These are phyloP conservation scores for Entoloma clypeatum DNA, from an alignment of 1,284 basidiomycete genomes.

Conservation along the genomic window DNA sequence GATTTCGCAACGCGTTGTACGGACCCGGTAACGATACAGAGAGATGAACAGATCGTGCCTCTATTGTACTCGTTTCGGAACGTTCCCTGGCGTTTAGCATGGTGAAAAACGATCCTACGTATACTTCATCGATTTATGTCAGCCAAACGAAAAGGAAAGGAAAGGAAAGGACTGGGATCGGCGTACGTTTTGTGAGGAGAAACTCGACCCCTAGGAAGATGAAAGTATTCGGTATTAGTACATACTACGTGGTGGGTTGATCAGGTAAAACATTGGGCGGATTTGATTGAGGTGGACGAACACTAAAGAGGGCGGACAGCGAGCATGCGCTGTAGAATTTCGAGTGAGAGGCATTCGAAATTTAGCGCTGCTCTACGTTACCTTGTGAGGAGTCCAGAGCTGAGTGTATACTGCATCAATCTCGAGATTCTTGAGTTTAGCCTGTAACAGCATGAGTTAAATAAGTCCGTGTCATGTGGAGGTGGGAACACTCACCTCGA, in stretches of 20 bases:
- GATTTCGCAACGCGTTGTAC: no score
- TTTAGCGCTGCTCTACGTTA: conserved; percentile 16
- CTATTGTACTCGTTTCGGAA: no score
- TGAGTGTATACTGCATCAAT: conserved; percentile 36
- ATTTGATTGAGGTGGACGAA: not conserved
- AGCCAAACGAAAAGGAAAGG: no score
- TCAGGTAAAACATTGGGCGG: not conserved
- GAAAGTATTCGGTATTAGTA: conserved; percentile 41
- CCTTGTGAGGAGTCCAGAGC: conserved; percentile 39
- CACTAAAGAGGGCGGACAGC: conserved; percentile 24
- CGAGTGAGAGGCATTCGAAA: not conserved
- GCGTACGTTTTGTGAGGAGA: conserved; percentile 44
- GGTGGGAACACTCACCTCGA: conserved; percentile 24
- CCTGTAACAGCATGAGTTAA: conserved; percentile 16
- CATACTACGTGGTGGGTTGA: conserved; percentile 40
- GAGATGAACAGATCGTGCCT: no score
- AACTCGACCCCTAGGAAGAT: conserved; percentile 46
- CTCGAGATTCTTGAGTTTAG: conserved; percentile 36
- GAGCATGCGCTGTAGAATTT: conserved; percentile 23
- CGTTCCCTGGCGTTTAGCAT: conserved; percentile 41
- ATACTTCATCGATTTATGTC: conserved; percentile 32
- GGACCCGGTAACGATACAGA: no score
- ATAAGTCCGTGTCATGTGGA: no score
- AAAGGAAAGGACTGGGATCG: not conserved
- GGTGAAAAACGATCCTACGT: conserved; percentile 48